Percentiles rank a stretch among this genome's conserved stretches.
phyloP scores from a whole-genome alignment of 176 grass and related monocot species.

The Aegilops longissima region DNA sequence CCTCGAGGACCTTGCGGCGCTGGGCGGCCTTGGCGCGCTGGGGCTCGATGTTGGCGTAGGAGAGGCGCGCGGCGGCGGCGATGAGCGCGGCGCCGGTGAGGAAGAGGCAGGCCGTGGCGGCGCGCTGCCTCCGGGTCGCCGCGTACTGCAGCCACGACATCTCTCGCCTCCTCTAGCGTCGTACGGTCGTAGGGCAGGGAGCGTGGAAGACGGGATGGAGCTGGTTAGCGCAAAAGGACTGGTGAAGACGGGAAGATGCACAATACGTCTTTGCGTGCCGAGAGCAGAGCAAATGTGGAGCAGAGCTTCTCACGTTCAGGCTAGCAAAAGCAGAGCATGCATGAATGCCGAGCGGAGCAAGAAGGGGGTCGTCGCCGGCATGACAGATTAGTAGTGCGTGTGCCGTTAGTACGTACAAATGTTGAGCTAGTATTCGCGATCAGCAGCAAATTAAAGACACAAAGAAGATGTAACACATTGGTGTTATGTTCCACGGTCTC shows the following conservation, averaged over 20 bases:
- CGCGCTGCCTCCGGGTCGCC: conserved; percentile 26
- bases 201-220: background rate
- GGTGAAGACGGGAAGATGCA: background rate
- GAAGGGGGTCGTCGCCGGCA: too few species aligned
- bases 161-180: background rate
- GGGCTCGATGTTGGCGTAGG: conserved; percentile 57
- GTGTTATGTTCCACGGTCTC: too few species aligned
- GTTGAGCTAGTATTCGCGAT: too few species aligned
- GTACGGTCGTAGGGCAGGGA: background rate
- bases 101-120: conserved; percentile 19
- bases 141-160: conserved; percentile 41
- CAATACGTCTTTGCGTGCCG: background rate
- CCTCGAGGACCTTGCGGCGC: conserved; percentile 39
- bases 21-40: conserved; percentile 50
- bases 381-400: too few species aligned
- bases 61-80: conserved; percentile 41
- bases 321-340: background rate
- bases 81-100: conserved; percentile 44
- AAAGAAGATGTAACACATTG: too few species aligned
- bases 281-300: background rate
- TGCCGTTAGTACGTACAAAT: too few species aligned
- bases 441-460: too few species aligned
- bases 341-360: background rate
- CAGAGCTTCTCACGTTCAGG: background rate
- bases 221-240: background rate